phyloP scores from a whole-genome alignment of 2,329 filamentous ascomycete species.

The Akanthomyces dipterigenus region DNA sequence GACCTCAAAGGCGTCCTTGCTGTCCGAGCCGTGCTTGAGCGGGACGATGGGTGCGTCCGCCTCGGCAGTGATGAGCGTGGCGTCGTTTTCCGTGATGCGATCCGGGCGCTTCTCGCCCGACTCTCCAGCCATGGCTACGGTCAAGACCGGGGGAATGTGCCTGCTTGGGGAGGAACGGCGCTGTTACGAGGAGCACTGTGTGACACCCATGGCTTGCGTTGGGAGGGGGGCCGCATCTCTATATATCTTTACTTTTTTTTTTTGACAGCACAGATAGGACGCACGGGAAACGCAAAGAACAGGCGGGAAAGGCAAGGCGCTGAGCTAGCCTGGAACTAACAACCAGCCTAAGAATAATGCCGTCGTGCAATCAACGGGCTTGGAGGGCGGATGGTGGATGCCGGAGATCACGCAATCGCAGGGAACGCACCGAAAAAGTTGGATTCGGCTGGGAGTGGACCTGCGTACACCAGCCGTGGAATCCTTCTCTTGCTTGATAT shows the following conservation, averaged over 20 bases:
- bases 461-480: not conserved
- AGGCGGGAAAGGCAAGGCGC: not conserved
- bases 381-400: not conserved
- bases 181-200: not conserved
- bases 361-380: not conserved
- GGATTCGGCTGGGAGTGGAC: not conserved
- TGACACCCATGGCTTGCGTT: not conserved
- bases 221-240: not conserved
- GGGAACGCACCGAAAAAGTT: not conserved
- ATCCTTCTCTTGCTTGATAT: not conserved
- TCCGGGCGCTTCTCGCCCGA: not conserved
- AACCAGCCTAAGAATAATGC: not conserved
- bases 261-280: not conserved
- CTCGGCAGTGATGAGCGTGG: slow-evolving; percentile 1
- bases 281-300: not conserved
- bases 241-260: not conserved
- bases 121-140: not conserved
- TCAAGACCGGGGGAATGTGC: not conserved
- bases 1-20: not conserved
- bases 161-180: not conserved
- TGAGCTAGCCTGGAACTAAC: not conserved
- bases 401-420: slow-evolving; percentile 3
- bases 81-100: slow-evolving; percentile 4
- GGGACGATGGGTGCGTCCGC: slow-evolving; percentile 2
- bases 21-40: not conserved